Evolutionary conservation across 208 protist species (phyloP), one percentile per base, ranked within the genome.

Genomic region (Trichomonas gallinae): DNA sequence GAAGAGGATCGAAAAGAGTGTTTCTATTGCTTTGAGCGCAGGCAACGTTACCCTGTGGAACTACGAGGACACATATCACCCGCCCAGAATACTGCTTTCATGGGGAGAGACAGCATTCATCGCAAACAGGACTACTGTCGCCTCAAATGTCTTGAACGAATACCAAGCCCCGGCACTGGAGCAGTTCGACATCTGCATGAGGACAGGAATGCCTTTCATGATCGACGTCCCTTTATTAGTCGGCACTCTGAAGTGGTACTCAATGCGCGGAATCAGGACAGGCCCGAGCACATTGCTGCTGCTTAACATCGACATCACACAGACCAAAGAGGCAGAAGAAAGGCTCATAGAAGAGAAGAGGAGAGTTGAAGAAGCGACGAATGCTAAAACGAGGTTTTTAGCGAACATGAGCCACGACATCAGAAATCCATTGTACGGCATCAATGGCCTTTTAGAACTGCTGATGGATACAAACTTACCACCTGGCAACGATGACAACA

Each of bases 401-500:
- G 36, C 82, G 21, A 96, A 40, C 81, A 96, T 96, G 63, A 40
- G 17, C 10, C 96, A 96, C 49, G 96, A 96, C 45, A 85, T 96
- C n/a, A 87, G 96, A 10, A 96, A 87, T 23, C 96, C 96, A 49
- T 40, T 96, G 10, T 82, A 96, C 49, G 96, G 96, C 17, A 48
- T 96, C 9, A n/a, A n/a, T 49, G 81, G 82, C 2, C 36, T 85
- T 15, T 6, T 89, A 6, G 63, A 85, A 15, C 13, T 91, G 9
- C 82, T 96, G 15, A 42, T n/a, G 38, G 17, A 36, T 2, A 93
- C 96, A 82, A 44, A 82, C 10, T 34, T 96, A 0, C 21, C 15
- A 3, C 23, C 2, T 21, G 82, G 15, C 17, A 11, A 63, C 23
- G 21, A 13, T 31, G 82, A 96, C 21, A 91, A 36, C 15, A 17